Conservation (phyloP, 495 filamentous ascomycete species). For the Trichoderma gamsii region DNA sequence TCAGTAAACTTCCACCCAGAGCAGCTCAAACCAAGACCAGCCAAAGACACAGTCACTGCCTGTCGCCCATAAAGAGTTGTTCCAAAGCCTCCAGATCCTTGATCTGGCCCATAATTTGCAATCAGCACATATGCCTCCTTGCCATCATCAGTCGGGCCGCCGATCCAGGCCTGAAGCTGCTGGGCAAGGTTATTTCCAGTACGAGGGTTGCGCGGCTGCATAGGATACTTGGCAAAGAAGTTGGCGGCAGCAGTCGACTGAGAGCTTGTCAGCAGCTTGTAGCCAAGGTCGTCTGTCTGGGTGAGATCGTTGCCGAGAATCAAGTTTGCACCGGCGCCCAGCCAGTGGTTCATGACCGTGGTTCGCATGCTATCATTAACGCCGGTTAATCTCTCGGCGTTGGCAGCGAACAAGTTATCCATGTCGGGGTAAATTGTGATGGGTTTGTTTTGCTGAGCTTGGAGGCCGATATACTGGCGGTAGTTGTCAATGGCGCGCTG, state of each 20-base stretch:
- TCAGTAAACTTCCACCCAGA: conserved; percentile 19
- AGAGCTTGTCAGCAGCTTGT: conserved; percentile 21
- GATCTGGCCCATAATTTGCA: conserved; percentile 27
- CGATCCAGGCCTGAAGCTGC: conserved; percentile 31
- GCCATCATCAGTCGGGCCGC: conserved; percentile 21
- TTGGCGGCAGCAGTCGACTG: conserved; percentile 20
- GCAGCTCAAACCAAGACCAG: conserved; percentile 24
- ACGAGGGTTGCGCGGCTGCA: conserved; percentile 29
- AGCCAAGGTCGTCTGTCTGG: conserved; percentile 23
- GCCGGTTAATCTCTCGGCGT: conserved; percentile 23
- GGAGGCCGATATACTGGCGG: conserved; percentile 25
- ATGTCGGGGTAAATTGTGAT: conserved; percentile 28
- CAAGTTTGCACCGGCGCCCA: conserved; percentile 29
- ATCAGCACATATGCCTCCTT: conserved; percentile 24
- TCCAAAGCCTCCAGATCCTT: conserved; percentile 24
- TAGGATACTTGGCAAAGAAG: conserved; percentile 24
- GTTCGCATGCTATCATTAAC: conserved; percentile 25
- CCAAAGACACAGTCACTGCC: conserved; percentile 22
- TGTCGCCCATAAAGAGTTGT: conserved; percentile 21
- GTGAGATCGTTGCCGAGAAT: conserved; percentile 28
- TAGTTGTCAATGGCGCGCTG: conserved; percentile 31
- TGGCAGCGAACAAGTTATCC: conserved; percentile 28
- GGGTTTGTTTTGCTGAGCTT: conserved; percentile 21
- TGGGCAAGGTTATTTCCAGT: conserved; percentile 23
- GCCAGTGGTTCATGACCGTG: conserved; percentile 30